Conservation (phyloP, 768 basidiomycete species). For the Multifurca ochricompacta region DNA sequence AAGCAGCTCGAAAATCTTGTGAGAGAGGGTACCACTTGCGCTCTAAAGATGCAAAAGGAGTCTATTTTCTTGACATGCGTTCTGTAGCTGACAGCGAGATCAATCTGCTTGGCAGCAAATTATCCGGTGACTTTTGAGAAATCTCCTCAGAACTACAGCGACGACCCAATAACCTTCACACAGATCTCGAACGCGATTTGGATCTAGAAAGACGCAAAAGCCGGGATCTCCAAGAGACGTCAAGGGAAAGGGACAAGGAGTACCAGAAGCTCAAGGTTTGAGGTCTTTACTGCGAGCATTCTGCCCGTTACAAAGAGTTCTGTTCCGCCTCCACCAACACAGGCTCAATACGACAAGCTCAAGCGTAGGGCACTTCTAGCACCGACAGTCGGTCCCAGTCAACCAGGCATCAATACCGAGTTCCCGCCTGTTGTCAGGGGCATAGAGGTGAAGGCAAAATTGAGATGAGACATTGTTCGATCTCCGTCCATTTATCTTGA, state of each 20-base stretch:
- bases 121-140: constrained; percentile 38
- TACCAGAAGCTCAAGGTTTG: constrained; percentile 78
- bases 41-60: background rate
- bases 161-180: background rate
- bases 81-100: constrained; percentile 69
- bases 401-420: constrained; percentile 11
- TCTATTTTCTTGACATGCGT: background rate
- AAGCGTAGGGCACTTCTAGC: constrained; percentile 72
- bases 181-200: constrained; percentile 74
- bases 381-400: constrained; percentile 1
- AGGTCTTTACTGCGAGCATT: background rate
- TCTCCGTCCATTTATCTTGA: no score
- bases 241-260: constrained; percentile 75
- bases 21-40: constrained; percentile 60
- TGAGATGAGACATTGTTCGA: background rate
- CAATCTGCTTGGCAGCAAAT: constrained; percentile 58
- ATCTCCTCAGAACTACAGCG: background rate
- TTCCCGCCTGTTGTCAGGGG: background rate
- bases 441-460: background rate
- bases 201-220: constrained; percentile 71
- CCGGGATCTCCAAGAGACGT: constrained; percentile 63
- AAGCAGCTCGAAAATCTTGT: constrained; percentile 83
- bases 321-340: background rate
- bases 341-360: constrained; percentile 76
- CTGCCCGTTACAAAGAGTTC: background rate